Percentiles rank a stretch among this genome's conserved stretches.
Evolutionary conservation across 495 filamentous ascomycete species (phyloP).

Genomic region (Amphirosellinia nigrospora): DNA sequence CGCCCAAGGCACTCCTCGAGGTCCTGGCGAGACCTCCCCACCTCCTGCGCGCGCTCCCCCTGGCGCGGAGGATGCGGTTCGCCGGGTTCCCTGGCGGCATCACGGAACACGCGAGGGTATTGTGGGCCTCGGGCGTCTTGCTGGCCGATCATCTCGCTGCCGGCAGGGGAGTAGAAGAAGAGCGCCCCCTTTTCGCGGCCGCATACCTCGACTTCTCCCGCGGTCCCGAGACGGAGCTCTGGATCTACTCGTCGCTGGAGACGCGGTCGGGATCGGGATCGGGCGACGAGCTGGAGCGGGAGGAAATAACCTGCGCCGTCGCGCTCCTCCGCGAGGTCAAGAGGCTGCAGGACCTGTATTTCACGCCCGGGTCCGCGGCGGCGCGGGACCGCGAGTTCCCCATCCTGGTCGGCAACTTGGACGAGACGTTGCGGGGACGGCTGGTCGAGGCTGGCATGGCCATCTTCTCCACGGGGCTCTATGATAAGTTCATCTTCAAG

Average conservation of each 20-base stretch:
- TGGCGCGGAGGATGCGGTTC: conserved; percentile 66
- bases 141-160: conserved; percentile 17
- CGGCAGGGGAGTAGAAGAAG: not conserved
- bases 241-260: conserved; percentile 65
- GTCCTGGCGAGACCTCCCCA: conserved; percentile 51
- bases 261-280: not conserved
- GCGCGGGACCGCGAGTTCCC: conserved; percentile 12
- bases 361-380: conserved; percentile 13
- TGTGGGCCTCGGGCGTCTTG: conserved; percentile 45
- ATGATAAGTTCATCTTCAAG: conserved; percentile 53
- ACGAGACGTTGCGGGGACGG: conserved; percentile 37
- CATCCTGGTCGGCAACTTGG: conserved; percentile 41
- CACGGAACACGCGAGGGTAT: conserved; percentile 40
- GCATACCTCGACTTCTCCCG: conserved; percentile 64
- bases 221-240: conserved; percentile 65
- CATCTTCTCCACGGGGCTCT: conserved; percentile 34
- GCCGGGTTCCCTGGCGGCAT: conserved; percentile 47
- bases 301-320: conserved; percentile 19
- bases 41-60: conserved; percentile 61
- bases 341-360: conserved; percentile 29
- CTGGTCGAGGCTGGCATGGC: conserved; percentile 34
- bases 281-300: not conserved
- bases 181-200: conserved; percentile 47
- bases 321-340: conserved; percentile 32
- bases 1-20: conserved; percentile 45